These are phyloP conservation scores for Rosa multiflora DNA, from an alignment of 306 rosid genomes.

Conservation along the genomic window DNA sequence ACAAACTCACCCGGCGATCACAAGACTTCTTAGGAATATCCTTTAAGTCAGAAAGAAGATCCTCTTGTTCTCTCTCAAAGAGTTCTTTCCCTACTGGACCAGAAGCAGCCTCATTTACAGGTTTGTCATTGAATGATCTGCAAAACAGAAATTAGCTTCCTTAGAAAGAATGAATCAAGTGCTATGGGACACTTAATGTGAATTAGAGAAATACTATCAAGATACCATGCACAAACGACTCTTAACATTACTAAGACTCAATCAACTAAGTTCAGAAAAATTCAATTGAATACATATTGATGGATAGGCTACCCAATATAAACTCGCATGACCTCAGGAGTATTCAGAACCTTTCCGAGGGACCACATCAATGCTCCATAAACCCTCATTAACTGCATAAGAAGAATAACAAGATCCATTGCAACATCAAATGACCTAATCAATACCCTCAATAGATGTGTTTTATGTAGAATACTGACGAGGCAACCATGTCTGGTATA, in stretches of 20 bases:
- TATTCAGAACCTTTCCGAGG: constrained; percentile 90
- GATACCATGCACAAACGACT: background rate
- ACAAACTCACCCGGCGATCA: constrained; percentile 76
- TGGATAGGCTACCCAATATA: constrained; percentile 76
- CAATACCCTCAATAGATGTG: background rate
- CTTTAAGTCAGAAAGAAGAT: constrained; percentile 85
- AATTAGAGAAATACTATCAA: background rate
- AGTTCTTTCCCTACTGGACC: constrained; percentile 86
- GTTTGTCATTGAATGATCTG: constrained; percentile 95
- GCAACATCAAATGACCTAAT: background rate
- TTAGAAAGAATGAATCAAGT: background rate
- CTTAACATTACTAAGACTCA: background rate
- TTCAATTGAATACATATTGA: background rate
- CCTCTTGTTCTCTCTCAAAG: constrained; percentile 87
- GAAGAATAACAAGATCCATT: background rate
- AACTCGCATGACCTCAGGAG: constrained; percentile 91
- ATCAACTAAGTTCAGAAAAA: background rate
- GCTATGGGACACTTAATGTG: background rate
- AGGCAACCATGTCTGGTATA: background rate
- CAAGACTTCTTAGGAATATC: constrained; percentile 95
- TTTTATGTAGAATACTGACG: background rate
- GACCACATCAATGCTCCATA: constrained; percentile 99
- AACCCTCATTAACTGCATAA: constrained; percentile 83
- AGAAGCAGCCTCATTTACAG: constrained; percentile 40
- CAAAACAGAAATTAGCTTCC: constrained; percentile 14